These are phyloP conservation scores for Punica granatum DNA, from an alignment of 345 rosid species.

Conservation along the genomic window DNA sequence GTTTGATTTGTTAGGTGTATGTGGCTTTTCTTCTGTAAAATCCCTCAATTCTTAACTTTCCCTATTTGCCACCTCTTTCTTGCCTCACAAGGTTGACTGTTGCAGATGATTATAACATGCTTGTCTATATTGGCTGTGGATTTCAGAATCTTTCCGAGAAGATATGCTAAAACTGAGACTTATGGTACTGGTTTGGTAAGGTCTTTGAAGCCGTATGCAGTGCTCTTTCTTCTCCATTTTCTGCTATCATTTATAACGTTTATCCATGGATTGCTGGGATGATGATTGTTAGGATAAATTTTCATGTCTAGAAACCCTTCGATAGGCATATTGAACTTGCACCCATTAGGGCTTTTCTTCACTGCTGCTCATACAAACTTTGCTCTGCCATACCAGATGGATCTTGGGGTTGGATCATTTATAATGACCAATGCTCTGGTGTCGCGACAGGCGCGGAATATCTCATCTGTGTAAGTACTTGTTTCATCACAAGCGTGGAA, in stretches of 20 bases:
- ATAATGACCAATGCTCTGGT: conserved; percentile 66
- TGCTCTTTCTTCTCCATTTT: conserved; percentile 3
- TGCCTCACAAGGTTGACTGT: conserved; percentile 10
- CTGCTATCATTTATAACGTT: neutral
- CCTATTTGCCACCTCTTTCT: conserved; percentile 3
- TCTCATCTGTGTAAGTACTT: conserved; percentile 45
- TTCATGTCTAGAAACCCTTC: no score
- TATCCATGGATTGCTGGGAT: neutral
- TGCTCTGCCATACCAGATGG: conserved; percentile 54
- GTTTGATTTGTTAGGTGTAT: neutral
- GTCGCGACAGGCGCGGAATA: conserved; percentile 71
- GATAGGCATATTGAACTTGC: conserved; percentile 3
- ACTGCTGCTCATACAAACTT: conserved; percentile 2
- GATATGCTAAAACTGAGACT: conserved; percentile 80
- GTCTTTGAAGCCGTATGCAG: conserved; percentile 9
- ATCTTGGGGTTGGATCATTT: conserved; percentile 96
- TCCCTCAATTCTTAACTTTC: neutral
- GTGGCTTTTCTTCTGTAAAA: conserved; percentile 3
- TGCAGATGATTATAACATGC: conserved; percentile 77
- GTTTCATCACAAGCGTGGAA: neutral
- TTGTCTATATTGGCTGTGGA: conserved; percentile 92
- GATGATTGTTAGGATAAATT: neutral
- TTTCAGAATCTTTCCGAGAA: conserved; percentile 77
- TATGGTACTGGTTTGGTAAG: conserved; percentile 82
- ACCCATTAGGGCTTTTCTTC: neutral